Percentiles rank a stretch among this genome's conserved stretches.
Evolutionary conservation across 2,329 filamentous ascomycete genomes (phyloP).

Genomic region (Pestalotiopsis fici): DNA sequence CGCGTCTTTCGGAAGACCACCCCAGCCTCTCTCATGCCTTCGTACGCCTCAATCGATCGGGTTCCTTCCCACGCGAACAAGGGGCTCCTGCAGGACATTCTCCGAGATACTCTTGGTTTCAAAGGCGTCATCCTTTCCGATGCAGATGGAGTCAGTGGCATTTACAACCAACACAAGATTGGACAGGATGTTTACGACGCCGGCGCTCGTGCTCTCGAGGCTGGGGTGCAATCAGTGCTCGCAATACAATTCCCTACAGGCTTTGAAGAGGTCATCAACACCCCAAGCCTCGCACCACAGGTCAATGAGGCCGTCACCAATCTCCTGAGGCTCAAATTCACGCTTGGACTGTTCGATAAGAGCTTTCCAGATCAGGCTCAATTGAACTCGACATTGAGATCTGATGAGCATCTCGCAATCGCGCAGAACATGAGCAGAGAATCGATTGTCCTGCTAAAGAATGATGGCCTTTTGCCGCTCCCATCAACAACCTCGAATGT

Average conservation of each 20-base stretch:
- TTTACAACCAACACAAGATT: slow-evolving; percentile 26
- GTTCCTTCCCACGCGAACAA: slow-evolving; percentile 32
- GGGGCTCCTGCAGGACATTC: slow-evolving; percentile 28
- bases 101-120: slow-evolving; percentile 29
- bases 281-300: slow-evolving; percentile 20
- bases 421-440: slow-evolving; percentile 20
- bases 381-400: slow-evolving; percentile 13
- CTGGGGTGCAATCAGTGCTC: slow-evolving; percentile 29
- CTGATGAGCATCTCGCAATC: slow-evolving; percentile 13
- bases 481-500: slow-evolving; percentile 10
- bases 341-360: slow-evolving; percentile 16
- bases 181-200: slow-evolving; percentile 27
- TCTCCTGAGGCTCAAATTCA: slow-evolving; percentile 30
- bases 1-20: slow-evolving; percentile 26
- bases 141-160: slow-evolving; percentile 27
- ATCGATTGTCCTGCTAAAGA: slow-evolving; percentile 21
- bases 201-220: slow-evolving; percentile 23
- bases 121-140: slow-evolving; percentile 34
- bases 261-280: slow-evolving; percentile 18
- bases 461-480: slow-evolving; percentile 17
- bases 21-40: slow-evolving; percentile 31
- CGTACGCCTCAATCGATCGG: slow-evolving; percentile 30
- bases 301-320: slow-evolving; percentile 26
- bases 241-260: slow-evolving; percentile 21
- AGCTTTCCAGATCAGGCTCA: slow-evolving; percentile 19